Evolutionary conservation across 768 basidiomycete species (phyloP), one percentile per base, ranked within the genome.

Genomic region (Aureoboletus auriporus): DNA sequence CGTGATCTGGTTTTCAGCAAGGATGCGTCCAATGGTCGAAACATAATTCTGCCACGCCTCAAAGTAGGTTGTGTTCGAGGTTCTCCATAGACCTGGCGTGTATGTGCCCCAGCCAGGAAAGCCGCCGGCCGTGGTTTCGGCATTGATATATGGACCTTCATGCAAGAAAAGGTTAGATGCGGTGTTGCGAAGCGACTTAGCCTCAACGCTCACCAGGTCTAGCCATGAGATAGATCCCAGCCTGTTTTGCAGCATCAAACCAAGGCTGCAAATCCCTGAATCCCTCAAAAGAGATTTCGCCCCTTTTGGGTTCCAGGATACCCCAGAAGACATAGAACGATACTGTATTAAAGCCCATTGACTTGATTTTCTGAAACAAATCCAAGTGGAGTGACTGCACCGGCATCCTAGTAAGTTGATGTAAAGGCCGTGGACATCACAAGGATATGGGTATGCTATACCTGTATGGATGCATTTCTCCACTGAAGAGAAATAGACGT

Each of bases 311-410:
- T 27, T 67, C 60, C 31, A 59, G 4, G 33, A 63, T 61, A 10
- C 79, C 82, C 79, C 82, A 83, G 52, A 78, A 77, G 23, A 79
- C 70, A 54, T 79, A 81, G 63, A 77, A 79, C 2, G 78, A 81
- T 37, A 84, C 76, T 5, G 23, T 50, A 31, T 62, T 62, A 11
- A 62, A 60, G 14, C 60, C 60, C 58, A 57, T 53, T 28, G 82
- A 75, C 53, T 78, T 82, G 46, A 82, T 64, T 56, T 84, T 85
- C 54, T 84, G 61, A 72, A 84, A 75, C 44, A 85, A 65, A 56
- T 84, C 84, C 12, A 68, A 65, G 42, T 62, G 10, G 39, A 63
- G 55, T 0, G 58, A 59, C 16, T 70, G 70, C 43, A 73, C 67
- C 3, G 77, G 77, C 39, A 63, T 56, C 39, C 63, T 63, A 30